phyloP scores from a whole-genome alignment of 2,329 filamentous ascomycete genomes.

The Curvularia verruculosa region DNA sequence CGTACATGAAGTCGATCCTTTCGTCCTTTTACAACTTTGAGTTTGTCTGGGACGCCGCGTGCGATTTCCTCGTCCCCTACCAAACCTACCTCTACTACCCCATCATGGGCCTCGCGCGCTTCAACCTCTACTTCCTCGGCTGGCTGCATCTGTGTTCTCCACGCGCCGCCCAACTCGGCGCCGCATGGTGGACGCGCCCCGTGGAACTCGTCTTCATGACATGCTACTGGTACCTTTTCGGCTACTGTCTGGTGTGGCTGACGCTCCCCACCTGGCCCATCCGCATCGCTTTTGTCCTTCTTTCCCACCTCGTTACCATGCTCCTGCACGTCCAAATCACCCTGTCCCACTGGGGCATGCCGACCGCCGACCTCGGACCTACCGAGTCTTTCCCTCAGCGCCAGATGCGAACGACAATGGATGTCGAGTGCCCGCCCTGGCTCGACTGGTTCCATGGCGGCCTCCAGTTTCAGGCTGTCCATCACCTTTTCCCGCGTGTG shows the following conservation, averaged over 20 bases:
- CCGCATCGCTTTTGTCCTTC: constrained; percentile 75
- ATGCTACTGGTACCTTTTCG: constrained; percentile 88
- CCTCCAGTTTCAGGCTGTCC: constrained; percentile 86
- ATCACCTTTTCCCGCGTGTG: constrained; percentile 83
- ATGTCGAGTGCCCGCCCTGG: constrained; percentile 85
- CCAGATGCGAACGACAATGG: constrained; percentile 93
- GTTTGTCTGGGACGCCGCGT: constrained; percentile 78
- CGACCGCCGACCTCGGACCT: constrained; percentile 81
- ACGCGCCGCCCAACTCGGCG: constrained; percentile 73
- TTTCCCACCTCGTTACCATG: constrained; percentile 81
- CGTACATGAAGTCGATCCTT: constrained; percentile 73
- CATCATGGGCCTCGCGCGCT: constrained; percentile 78
- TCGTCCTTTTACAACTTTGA: constrained; percentile 84
- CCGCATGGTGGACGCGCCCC: constrained; percentile 82
- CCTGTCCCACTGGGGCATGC: constrained; percentile 92
- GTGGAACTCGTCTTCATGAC: constrained; percentile 77
- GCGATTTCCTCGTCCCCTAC: constrained; percentile 71
- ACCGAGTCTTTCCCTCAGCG: constrained; percentile 87
- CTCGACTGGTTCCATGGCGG: constrained; percentile 89
- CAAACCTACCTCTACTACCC: constrained; percentile 86
- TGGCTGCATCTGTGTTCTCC: constrained; percentile 77
- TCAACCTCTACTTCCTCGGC: constrained; percentile 84
- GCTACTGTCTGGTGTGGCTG: constrained; percentile 78
- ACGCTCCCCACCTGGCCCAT: constrained; percentile 71
- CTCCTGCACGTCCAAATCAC: constrained; percentile 90